Evolutionary conservation across 2,329 filamentous ascomycete genomes (phyloP).

Genomic region (Aurifilum marmelostoma): DNA sequence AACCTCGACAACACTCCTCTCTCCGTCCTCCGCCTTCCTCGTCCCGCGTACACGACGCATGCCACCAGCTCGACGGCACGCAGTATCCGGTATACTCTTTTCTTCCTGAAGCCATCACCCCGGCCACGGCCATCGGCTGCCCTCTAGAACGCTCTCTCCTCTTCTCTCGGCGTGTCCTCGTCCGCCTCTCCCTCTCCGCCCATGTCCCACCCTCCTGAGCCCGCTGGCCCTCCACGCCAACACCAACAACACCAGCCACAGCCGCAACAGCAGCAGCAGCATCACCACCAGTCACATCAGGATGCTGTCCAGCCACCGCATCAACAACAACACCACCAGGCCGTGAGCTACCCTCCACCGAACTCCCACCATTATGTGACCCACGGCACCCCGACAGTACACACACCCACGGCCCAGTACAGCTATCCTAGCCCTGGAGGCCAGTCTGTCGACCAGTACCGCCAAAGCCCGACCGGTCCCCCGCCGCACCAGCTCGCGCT

Average conservation of each 20-base stretch:
- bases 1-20: slow-evolving; percentile 28
- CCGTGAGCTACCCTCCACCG: slow-evolving; percentile 21
- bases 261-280: slow-evolving; percentile 20
- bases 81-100: background rate
- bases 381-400: slow-evolving; percentile 21
- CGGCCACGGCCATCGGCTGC: too few relatives aligned
- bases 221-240: slow-evolving; percentile 29
- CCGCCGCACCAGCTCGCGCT: slow-evolving; percentile 31
- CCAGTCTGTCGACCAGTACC: slow-evolving; percentile 32
- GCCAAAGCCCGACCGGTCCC: slow-evolving; percentile 26
- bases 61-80: slow-evolving; percentile 13
- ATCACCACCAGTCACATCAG: slow-evolving; percentile 24
- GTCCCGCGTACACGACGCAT: slow-evolving; percentile 8
- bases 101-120: background rate
- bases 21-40: slow-evolving; percentile 10
- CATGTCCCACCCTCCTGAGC: slow-evolving; percentile 27
- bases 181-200: slow-evolving; percentile 21
- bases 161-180: slow-evolving; percentile 12
- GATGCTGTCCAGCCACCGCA: slow-evolving; percentile 21
- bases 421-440: slow-evolving; percentile 27
- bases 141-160: too few relatives aligned
- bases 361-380: slow-evolving; percentile 29
- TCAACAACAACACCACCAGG: slow-evolving; percentile 26
- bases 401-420: slow-evolving; percentile 29
- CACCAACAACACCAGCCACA: slow-evolving; percentile 26